phyloP scores from a whole-genome alignment of 139 green algal genomes.

The Edaphochlamys debaryana region DNA sequence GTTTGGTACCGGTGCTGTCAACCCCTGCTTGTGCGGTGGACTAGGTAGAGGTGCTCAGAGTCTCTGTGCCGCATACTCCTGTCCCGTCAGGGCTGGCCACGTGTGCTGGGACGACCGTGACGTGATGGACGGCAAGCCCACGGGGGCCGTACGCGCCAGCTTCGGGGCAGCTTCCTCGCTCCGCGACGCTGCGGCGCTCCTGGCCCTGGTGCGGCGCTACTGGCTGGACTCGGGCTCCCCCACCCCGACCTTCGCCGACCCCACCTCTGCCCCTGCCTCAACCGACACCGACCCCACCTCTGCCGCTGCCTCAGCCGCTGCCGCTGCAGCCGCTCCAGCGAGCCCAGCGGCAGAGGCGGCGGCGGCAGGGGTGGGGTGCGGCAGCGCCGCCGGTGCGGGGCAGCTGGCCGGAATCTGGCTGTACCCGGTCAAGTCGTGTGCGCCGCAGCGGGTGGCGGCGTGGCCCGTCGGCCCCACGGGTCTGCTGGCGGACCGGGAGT shows the following conservation, averaged over 20 bases:
- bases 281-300: too few relatives aligned
- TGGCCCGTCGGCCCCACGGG: slow-evolving; percentile 77
- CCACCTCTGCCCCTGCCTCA: too few relatives aligned
- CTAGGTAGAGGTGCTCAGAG: too few relatives aligned
- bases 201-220: slow-evolving; percentile 64
- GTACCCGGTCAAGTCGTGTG: slow-evolving; percentile 95
- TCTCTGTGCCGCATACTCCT: too few relatives aligned
- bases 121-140: slow-evolving; percentile 66
- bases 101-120: slow-evolving; percentile 91
- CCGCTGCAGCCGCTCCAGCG: too few relatives aligned
- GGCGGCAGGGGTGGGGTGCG: background rate
- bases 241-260: too few relatives aligned
- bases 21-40: too few relatives aligned
- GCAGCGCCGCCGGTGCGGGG: too few relatives aligned
- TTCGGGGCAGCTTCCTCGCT: slow-evolving; percentile 81
- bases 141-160: slow-evolving; percentile 82
- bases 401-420: slow-evolving; percentile 70
- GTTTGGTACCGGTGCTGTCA: too few relatives aligned
- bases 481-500: slow-evolving; percentile 87
- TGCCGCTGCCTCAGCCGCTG: too few relatives aligned
- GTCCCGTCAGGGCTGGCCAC: slow-evolving; percentile 67
- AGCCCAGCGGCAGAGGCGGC: background rate
- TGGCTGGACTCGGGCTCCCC: too few relatives aligned
- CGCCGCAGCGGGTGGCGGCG: slow-evolving; percentile 47
- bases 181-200: slow-evolving; percentile 68